Evolutionary conservation across 1,284 basidiomycete species (phyloP).

Genomic region (Pseudozyma sp.): DNA sequence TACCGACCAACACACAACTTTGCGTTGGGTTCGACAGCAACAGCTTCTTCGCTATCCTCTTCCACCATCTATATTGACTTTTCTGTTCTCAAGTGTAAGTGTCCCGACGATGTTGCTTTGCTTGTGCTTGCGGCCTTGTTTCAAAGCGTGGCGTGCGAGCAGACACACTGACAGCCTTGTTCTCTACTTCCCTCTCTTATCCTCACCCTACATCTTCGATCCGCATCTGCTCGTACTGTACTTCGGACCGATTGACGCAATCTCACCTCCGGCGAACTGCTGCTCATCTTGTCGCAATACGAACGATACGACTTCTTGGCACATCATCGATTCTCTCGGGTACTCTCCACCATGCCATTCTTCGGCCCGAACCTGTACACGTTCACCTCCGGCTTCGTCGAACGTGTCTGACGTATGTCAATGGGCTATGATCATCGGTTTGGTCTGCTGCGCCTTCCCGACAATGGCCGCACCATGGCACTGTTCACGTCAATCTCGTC

Average conservation of each 20-base stretch:
- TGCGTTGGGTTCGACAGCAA: not conserved
- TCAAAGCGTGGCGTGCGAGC: not conserved
- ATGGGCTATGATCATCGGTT: too few relatives aligned
- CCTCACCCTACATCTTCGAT: not conserved
- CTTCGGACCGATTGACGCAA: not conserved
- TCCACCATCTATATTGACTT: not conserved
- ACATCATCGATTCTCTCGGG: too few relatives aligned
- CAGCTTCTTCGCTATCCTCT: not conserved
- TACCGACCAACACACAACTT: conserved; percentile 1
- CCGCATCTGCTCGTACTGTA: not conserved
- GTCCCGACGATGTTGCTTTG: conserved; percentile 5
- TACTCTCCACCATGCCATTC: too few relatives aligned
- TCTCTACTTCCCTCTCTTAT: not conserved
- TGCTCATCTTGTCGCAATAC: too few relatives aligned
- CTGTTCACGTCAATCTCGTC: too few relatives aligned
- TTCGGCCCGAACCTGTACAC: too few relatives aligned
- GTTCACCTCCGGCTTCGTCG: too few relatives aligned
- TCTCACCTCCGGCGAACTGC: not conserved
- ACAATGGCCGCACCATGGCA: too few relatives aligned
- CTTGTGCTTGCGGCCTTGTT: not conserved
- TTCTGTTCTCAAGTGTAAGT: conserved; percentile 5
- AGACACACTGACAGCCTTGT: conserved; percentile 3
- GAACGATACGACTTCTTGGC: too few relatives aligned
- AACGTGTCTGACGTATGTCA: too few relatives aligned
- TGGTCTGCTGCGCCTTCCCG: too few relatives aligned